Conservation (phyloP, 2,329 filamentous ascomycete species). For the Diplocarpon rosae region DNA sequence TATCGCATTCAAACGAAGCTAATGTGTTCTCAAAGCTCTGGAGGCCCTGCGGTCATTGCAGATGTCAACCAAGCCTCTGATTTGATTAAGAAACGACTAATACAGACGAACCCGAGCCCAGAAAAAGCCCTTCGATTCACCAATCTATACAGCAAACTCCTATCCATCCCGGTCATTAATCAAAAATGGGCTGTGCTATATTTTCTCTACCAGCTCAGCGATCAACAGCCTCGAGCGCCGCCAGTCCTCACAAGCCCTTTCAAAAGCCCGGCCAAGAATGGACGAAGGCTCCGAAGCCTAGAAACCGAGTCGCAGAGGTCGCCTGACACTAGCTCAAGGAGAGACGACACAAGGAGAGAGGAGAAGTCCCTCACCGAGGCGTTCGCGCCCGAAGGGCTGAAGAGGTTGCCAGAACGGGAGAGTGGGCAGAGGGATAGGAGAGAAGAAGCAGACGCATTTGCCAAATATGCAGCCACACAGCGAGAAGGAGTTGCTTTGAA, state of each 20-base stretch:
- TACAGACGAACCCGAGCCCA: slow-evolving; percentile 63
- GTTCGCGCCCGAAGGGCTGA: slow-evolving; percentile 42
- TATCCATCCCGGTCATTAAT: slow-evolving; percentile 83
- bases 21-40: slow-evolving; percentile 17
- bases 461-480: slow-evolving; percentile 20
- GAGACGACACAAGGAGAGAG: slow-evolving; percentile 32
- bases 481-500: slow-evolving; percentile 30
- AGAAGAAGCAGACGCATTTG: slow-evolving; percentile 23
- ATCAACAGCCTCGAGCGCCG: slow-evolving; percentile 33
- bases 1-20: background rate
- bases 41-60: slow-evolving; percentile 26
- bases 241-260: slow-evolving; percentile 25
- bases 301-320: slow-evolving; percentile 15
- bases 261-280: slow-evolving; percentile 23
- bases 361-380: slow-evolving; percentile 31
- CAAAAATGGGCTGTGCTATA: slow-evolving; percentile 97
- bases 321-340: slow-evolving; percentile 27
- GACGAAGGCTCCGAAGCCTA: slow-evolving; percentile 11
- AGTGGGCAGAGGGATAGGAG: slow-evolving; percentile 25
- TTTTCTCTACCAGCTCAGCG: slow-evolving; percentile 73
- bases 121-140: slow-evolving; percentile 74
- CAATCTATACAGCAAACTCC: slow-evolving; percentile 78
- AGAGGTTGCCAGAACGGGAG: slow-evolving; percentile 23
- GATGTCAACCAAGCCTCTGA: slow-evolving; percentile 83
- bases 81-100: slow-evolving; percentile 78